These are phyloP conservation scores for Fraxinus sp. DNA, from an alignment of 305 asterid genomes.

Conservation along the genomic window DNA sequence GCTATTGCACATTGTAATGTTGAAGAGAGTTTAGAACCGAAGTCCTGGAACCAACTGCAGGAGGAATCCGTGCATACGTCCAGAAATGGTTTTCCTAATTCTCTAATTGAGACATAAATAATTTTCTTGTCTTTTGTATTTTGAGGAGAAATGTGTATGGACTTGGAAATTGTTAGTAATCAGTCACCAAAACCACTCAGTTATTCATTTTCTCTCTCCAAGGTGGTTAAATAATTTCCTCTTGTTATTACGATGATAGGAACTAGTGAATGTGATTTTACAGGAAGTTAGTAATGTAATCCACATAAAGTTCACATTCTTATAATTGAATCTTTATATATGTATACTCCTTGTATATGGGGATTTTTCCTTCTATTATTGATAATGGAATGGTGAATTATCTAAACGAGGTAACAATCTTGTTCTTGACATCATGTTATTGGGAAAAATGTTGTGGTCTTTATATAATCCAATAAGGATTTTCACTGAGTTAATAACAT, in stretches of 20 bases:
- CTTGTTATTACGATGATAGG: neutral
- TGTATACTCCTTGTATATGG: neutral
- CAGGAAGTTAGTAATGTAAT: neutral
- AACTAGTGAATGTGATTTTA: neutral
- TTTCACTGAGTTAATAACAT: neutral
- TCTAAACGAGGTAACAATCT: neutral
- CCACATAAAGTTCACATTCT: neutral
- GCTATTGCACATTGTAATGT: neutral
- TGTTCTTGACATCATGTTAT: neutral
- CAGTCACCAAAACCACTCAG: neutral
- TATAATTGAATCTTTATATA: neutral
- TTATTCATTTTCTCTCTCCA: neutral
- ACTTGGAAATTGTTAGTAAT: neutral
- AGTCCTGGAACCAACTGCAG: constrained; percentile 3
- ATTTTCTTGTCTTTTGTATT: neutral
- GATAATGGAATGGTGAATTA: neutral
- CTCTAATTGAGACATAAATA: neutral
- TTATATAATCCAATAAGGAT: neutral
- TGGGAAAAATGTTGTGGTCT: neutral
- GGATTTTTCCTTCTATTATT: neutral
- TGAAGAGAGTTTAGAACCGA: neutral
- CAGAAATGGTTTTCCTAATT: neutral
- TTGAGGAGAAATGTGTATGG: neutral
- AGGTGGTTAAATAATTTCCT: neutral
- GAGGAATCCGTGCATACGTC: constrained; percentile 2